Percentiles rank a stretch among this genome's conserved stretches.
These are phyloP conservation scores for Fragaria ananassa DNA, from an alignment of 306 rosid species.

Conservation along the genomic window DNA sequence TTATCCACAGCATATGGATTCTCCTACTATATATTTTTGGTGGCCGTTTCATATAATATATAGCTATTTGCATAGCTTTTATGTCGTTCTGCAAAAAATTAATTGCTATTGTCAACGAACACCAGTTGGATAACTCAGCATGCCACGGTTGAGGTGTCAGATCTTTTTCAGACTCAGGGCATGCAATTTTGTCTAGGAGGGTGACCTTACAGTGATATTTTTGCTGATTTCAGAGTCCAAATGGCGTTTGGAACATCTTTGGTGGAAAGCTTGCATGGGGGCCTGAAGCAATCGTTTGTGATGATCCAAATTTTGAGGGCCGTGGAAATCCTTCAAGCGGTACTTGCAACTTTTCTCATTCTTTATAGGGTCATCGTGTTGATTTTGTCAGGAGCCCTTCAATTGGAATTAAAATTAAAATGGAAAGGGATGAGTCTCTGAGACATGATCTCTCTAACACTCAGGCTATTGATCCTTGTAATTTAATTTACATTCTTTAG, in stretches of 20 bases:
- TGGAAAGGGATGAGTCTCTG: background rate
- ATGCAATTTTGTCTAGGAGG: background rate
- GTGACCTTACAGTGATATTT: slow-evolving; percentile 5
- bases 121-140: background rate
- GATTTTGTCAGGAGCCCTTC: background rate
- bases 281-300: slow-evolving; percentile 79
- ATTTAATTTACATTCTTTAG: background rate
- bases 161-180: background rate
- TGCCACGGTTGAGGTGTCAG: background rate
- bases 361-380: background rate
- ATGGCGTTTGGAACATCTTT: slow-evolving; percentile 78
- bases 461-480: background rate
- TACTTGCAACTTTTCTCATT: slow-evolving; percentile 16
- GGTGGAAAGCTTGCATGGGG: slow-evolving; percentile 84
- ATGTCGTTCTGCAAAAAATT: background rate
- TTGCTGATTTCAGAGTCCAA: slow-evolving; percentile 61
- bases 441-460: slow-evolving; percentile 1
- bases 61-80: background rate
- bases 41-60: background rate
- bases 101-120: background rate
- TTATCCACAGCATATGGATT: background rate
- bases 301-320: slow-evolving; percentile 76
- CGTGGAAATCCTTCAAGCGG: slow-evolving; percentile 74
- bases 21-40: background rate
- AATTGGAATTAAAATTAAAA: background rate